phyloP scores from a whole-genome alignment of 1,139 yeast genomes.

The Scheffersomyces quercinus region DNA sequence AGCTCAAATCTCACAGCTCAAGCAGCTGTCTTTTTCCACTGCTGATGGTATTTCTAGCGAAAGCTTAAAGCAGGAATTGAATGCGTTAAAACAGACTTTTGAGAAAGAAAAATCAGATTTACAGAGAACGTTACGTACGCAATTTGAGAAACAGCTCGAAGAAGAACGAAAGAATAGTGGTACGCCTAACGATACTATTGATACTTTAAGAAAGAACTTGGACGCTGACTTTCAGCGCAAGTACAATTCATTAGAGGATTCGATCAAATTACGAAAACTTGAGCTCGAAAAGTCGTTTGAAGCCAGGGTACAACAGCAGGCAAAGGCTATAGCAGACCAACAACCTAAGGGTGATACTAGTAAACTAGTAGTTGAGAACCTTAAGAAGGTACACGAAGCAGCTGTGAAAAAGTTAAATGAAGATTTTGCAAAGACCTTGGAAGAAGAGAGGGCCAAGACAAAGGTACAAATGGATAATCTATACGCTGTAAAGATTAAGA shows the following conservation, averaged over 20 bases:
- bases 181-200: slow-evolving; percentile 2
- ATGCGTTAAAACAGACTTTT: slow-evolving; percentile 16
- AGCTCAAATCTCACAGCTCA: slow-evolving; percentile 11
- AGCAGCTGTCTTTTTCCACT: slow-evolving; percentile 5
- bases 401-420: slow-evolving; percentile 27
- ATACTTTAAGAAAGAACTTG: slow-evolving; percentile 11
- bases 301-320: slow-evolving; percentile 6
- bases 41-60: slow-evolving; percentile 4
- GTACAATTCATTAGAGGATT: slow-evolving; percentile 18
- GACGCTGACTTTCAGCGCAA: slow-evolving; percentile 16
- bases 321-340: slow-evolving; percentile 2
- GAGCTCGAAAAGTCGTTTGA: slow-evolving; percentile 21
- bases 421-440: slow-evolving; percentile 30
- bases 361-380: neutral
- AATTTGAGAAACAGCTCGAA: slow-evolving; percentile 10
- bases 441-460: slow-evolving; percentile 30
- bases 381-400: slow-evolving; percentile 17
- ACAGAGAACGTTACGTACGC: slow-evolving; percentile 10
- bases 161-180: slow-evolving; percentile 1
- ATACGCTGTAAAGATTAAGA: slow-evolving; percentile 42
- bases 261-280: slow-evolving; percentile 18
- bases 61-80: slow-evolving; percentile 3
- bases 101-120: slow-evolving; percentile 18
- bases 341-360: neutral
- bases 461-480: slow-evolving; percentile 39